Conservation (phyloP, 176 grass and related monocot genomes). For the Hsuehochloa calcarea region DNA sequence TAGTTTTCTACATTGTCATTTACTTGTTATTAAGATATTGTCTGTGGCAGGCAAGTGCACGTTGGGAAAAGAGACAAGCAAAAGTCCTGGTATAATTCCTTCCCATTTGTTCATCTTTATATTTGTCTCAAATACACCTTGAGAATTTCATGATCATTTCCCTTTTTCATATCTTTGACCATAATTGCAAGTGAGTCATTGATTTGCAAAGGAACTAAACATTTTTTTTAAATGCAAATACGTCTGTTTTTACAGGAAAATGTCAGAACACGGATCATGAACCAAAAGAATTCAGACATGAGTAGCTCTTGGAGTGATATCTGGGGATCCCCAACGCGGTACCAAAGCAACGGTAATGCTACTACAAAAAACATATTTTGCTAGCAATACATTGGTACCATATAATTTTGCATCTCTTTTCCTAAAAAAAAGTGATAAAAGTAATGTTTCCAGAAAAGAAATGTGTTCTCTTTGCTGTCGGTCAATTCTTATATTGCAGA, state of each 20-base stretch:
- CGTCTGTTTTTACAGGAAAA: constrained; percentile 51
- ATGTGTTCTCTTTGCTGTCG: not conserved
- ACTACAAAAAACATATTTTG: not conserved
- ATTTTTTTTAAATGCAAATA: not conserved
- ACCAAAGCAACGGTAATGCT: constrained; percentile 51
- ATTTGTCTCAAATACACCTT: not conserved
- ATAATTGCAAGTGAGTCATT: not conserved
- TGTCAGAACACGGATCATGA: constrained; percentile 56
- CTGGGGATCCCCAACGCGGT: constrained; percentile 54
- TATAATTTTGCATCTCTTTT: not conserved
- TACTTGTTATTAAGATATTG: constrained; percentile 21
- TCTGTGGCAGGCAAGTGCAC: constrained; percentile 55
- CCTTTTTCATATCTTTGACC: not conserved
- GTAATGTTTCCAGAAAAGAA: not conserved
- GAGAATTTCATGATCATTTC: not conserved
- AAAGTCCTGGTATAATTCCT: constrained; percentile 73
- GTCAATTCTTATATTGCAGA: not conserved
- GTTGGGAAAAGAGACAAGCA: constrained; percentile 82
- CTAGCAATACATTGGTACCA: not conserved
- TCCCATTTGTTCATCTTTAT: not conserved
- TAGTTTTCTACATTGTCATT: not conserved
- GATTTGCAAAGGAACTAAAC: not conserved
- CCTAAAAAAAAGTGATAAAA: not conserved
- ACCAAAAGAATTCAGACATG: constrained; percentile 57
- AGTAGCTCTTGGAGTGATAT: constrained; percentile 61